A percentile compares a stretch with the other conserved stretches of the same genome.
Conservation (phyloP, 1,139 yeast genomes). For the Magnusiomyces suaveolens region DNA sequence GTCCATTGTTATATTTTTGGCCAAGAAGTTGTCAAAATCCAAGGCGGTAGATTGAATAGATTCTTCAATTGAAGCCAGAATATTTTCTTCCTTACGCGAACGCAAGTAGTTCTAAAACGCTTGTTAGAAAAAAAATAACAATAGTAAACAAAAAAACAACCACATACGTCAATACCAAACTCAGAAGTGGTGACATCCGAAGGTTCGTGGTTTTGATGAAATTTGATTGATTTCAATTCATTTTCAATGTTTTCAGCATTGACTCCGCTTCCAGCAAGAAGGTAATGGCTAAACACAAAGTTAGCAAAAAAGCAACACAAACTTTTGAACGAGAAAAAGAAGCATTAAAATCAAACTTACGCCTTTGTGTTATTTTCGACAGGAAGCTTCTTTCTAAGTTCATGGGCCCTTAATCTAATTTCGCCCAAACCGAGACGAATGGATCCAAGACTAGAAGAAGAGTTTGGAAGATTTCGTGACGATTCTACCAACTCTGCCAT, state of each 20-base stretch:
- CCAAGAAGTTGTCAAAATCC: constrained; percentile 74
- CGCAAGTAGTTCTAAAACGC: constrained; percentile 32
- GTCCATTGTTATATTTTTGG: constrained; percentile 63
- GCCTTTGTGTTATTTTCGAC: constrained; percentile 65
- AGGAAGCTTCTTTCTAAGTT: constrained; percentile 42
- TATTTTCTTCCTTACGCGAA: constrained; percentile 71
- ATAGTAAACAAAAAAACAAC: constrained; percentile 1
- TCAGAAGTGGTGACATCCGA: constrained; percentile 12
- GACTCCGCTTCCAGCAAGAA: constrained; percentile 82
- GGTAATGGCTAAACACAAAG: constrained; percentile 43
- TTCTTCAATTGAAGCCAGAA: constrained; percentile 75
- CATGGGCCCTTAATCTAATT: constrained; percentile 59
- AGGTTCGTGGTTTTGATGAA: constrained; percentile 24
- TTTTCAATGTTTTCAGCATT: constrained; percentile 78
- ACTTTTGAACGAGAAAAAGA: not conserved
- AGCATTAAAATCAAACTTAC: constrained; percentile 16
- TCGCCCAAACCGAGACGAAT: constrained; percentile 70
- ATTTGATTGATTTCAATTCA: constrained; percentile 36
- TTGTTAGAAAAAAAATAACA: not conserved
- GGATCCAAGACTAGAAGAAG: constrained; percentile 56
- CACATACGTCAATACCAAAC: constrained; percentile 21
- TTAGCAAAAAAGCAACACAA: not conserved
- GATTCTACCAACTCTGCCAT: constrained; percentile 62
- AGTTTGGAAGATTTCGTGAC: constrained; percentile 58
- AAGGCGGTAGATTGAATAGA: constrained; percentile 63